Evolutionary conservation across 2,329 filamentous ascomycete species (phyloP), one percentile per base, ranked within the genome.

Genomic region (Furcasterigmium sp.): DNA sequence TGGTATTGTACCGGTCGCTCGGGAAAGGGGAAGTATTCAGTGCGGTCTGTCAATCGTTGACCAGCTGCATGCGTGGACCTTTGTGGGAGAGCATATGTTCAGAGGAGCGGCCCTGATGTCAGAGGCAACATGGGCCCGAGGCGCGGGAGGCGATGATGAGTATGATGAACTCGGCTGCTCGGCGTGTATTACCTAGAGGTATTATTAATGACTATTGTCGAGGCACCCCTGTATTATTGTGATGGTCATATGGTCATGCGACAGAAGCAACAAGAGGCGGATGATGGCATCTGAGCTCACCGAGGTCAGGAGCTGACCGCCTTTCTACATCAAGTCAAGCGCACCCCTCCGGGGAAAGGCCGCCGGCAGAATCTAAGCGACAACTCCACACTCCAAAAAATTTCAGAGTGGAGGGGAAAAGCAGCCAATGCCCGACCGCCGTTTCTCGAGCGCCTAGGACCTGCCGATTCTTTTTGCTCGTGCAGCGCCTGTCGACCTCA

Each of bases 311-410:
- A 18, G 23, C 7, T 36, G 30, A 42, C 20, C 34, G 15, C 23
- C 20, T 25, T 17, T 41, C 14, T 14, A 9, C 21, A 26, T 14
- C 28, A 20, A 34, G n/a, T n/a, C 17, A 29, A 49, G 42, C 45
- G 45, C 47, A 7, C 45, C 23, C 14, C 10, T 42, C 45, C 45
- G 47, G 45, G 47, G 47, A 49, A 35, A 21, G 20, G 23, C 23
- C 7, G 7, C 23, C 26, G 48, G 44, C 46, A 50, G 49, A 46
- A 49, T 49, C 49, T 45, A 50, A 49, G 48, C 48, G 44, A 50
- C 43, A 42, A 39, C 46, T 49, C 48, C 48, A 50, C 48, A 47
- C 34, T 39, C 46, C 46, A 46, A 50, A 50, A 49, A 50, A 50
- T 29, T 50, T 50, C 46, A 42, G 42, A 43, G 32, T 28, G 37